Percentiles rank a stretch among this genome's conserved stretches.
Evolutionary conservation across 805 yeast species (phyloP).

Genomic region (Wickerhamia fluorescens): DNA sequence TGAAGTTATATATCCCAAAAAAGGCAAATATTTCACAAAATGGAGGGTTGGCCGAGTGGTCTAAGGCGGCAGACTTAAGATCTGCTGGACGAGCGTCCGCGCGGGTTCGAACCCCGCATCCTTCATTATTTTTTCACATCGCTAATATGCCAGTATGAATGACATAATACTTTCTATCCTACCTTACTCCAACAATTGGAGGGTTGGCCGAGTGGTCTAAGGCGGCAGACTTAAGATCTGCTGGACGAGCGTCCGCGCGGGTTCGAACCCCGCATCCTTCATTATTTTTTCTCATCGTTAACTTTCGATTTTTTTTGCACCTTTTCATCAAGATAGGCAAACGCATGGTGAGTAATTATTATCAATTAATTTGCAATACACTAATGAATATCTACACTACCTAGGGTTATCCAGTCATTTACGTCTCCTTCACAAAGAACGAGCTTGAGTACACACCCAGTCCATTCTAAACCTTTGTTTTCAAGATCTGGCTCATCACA

Average conservation of each 20-base stretch:
- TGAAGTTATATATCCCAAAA: no score
- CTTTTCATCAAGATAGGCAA: no score
- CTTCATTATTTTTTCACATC: constrained; percentile 25
- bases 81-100: constrained; percentile 41
- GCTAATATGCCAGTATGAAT: no score
- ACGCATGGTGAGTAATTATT: no score
- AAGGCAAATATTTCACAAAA: no score
- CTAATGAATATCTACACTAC: constrained; percentile 40
- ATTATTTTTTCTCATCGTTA: constrained; percentile 7
- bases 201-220: constrained; percentile 12
- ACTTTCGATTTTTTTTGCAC: no score
- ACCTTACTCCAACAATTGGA: no score
- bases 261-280: constrained; percentile 11
- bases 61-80: constrained; percentile 43
- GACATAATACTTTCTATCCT: no score
- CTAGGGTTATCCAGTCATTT: constrained; percentile 60
- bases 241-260: constrained; percentile 11
- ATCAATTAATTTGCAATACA: no score
- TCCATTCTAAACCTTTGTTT: constrained; percentile 49
- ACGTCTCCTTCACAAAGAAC: constrained; percentile 70
- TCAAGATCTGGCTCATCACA: constrained; percentile 29
- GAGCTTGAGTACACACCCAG: constrained; percentile 58
- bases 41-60: constrained; percentile 45
- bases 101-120: constrained; percentile 44
- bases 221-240: constrained; percentile 11